Percentiles rank a stretch among this genome's conserved stretches.
Conservation (phyloP, 257 asterid species). For the Solanum peruvianum region DNA sequence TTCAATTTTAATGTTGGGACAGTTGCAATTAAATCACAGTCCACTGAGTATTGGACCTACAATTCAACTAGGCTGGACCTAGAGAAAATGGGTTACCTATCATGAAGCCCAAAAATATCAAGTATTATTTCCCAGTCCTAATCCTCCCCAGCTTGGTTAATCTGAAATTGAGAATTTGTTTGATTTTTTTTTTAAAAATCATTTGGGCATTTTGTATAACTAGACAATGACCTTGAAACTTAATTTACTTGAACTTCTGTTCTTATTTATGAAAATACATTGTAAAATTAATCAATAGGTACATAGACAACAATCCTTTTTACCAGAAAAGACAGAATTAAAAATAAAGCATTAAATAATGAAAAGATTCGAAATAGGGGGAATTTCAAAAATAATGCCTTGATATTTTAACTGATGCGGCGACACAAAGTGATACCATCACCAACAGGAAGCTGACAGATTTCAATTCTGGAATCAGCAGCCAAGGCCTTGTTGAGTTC, state of each 20-base stretch:
- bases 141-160: background rate
- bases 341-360: background rate
- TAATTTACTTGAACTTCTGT: background rate
- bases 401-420: conserved; percentile 14
- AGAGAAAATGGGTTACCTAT: background rate
- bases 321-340: background rate
- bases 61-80: background rate
- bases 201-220: background rate
- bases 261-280: background rate
- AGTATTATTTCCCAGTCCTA: background rate
- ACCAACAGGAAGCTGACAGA: conserved; percentile 51
- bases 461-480: conserved; percentile 36
- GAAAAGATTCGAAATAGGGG: background rate
- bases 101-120: background rate
- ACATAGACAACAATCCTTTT: background rate
- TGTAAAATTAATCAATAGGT: background rate
- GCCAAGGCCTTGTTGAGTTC: conserved; percentile 41
- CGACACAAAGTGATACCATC: conserved; percentile 59
- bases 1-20: background rate
- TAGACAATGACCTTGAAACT: background rate
- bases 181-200: background rate
- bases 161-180: background rate
- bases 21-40: background rate
- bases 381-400: background rate
- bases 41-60: background rate